Percentiles rank a stretch among this genome's conserved stretches.
These are phyloP conservation scores for Pseudogymnoascus verrucosus DNA, from an alignment of 2,329 filamentous ascomycete species.

Conservation along the genomic window DNA sequence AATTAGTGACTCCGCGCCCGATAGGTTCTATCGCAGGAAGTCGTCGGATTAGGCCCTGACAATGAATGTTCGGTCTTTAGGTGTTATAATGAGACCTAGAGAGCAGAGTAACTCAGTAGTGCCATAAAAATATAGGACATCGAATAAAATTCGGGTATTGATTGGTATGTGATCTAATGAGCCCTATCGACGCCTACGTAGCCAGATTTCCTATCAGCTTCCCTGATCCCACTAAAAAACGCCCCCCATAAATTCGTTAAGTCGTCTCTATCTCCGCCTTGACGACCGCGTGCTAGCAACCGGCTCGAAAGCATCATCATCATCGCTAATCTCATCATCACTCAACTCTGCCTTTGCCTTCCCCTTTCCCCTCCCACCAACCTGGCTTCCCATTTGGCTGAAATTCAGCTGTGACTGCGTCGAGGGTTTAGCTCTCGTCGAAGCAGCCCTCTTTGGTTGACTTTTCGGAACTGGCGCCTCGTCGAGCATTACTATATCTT, in stretches of 20 bases:
- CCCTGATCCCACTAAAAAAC: not conserved
- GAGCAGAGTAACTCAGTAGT: not conserved
- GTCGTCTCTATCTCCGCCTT: not conserved
- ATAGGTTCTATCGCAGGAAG: not conserved
- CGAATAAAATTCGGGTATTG: not conserved
- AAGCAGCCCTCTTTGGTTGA: slow-evolving; percentile 22
- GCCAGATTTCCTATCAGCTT: not conserved
- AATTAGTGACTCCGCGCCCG: not conserved
- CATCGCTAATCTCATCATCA: slow-evolving; percentile 56
- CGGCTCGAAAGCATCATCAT: slow-evolving; percentile 50
- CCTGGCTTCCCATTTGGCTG: slow-evolving; percentile 29
- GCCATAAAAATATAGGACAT: not conserved
- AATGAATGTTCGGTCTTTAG: not conserved
- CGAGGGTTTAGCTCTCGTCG: slow-evolving; percentile 24
- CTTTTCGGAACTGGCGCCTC: slow-evolving; percentile 34
- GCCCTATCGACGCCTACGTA: not conserved
- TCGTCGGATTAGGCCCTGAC: not conserved
- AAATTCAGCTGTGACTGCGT: slow-evolving; percentile 45
- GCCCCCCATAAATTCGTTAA: not conserved
- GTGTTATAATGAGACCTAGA: not conserved
- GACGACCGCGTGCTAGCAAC: not conserved
- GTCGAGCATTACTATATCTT: slow-evolving; percentile 47
- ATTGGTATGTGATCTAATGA: not conserved
- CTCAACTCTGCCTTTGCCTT: slow-evolving; percentile 48
- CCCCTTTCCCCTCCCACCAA: slow-evolving; percentile 31